phyloP scores from a whole-genome alignment of 2,329 filamentous ascomycete species.

The Paradendryphiella salina region DNA sequence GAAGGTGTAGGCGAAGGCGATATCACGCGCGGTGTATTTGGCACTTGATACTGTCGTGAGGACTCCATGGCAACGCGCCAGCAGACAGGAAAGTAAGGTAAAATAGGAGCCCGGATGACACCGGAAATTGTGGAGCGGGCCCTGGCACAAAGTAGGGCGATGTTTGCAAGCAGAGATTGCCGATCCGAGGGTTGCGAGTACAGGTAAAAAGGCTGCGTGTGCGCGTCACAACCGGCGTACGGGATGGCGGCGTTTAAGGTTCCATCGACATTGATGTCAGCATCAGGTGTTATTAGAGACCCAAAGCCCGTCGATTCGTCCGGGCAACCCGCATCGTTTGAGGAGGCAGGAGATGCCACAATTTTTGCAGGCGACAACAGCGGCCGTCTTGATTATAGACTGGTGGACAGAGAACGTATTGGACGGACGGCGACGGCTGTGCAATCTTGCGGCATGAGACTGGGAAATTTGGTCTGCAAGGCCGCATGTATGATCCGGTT shows the following conservation, averaged over 20 bases:
- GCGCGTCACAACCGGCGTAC: conserved; percentile 22
- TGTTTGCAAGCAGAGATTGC: conserved; percentile 27
- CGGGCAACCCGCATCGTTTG: conserved; percentile 42
- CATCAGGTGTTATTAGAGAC: conserved; percentile 20
- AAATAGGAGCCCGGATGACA: conserved; percentile 58
- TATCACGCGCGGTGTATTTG: conserved; percentile 82
- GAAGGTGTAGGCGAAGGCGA: conserved; percentile 73
- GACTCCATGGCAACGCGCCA: conserved; percentile 48
- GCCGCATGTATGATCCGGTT: conserved; percentile 17
- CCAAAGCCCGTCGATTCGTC: conserved; percentile 38
- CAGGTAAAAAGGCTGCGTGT: conserved; percentile 22
- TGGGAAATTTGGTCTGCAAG: conserved; percentile 27
- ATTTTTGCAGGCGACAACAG: conserved; percentile 31
- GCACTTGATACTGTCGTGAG: conserved; percentile 63
- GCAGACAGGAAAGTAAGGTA: conserved; percentile 60
- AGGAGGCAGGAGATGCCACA: conserved; percentile 40
- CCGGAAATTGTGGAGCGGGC: conserved; percentile 56
- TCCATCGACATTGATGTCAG: conserved; percentile 34
- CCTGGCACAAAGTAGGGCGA: conserved; percentile 33
- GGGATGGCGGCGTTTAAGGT: conserved; percentile 19
- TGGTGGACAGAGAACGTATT: conserved; percentile 7
- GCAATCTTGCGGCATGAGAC: conserved; percentile 10
- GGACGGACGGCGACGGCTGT: conserved; percentile 17
- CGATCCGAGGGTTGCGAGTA: conserved; percentile 15
- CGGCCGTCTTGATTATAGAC: conserved; percentile 25